These are phyloP conservation scores for Haematococcus lacustris DNA, from an alignment of 139 green algal genomes.

Conservation along the genomic window DNA sequence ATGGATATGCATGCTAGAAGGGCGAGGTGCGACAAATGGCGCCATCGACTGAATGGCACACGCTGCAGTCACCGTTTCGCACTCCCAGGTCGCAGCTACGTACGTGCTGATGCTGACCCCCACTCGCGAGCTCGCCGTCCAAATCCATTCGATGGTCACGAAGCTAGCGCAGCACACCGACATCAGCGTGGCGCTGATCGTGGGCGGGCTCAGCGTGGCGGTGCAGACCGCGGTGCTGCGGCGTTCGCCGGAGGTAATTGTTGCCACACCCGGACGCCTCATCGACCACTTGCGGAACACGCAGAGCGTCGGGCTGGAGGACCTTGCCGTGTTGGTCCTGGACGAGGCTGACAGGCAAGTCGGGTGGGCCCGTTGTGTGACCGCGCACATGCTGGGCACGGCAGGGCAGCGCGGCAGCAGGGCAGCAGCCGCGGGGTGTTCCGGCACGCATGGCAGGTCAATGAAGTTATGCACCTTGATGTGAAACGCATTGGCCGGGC, in stretches of 20 bases:
- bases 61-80: too few species aligned
- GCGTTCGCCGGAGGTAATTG: constrained; percentile 77
- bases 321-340: constrained; percentile 84
- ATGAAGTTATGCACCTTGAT: too few species aligned
- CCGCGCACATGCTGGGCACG: too few species aligned
- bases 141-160: constrained; percentile 90
- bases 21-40: too few species aligned
- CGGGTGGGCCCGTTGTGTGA: too few species aligned
- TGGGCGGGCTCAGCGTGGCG: constrained; percentile 84
- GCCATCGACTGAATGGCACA: too few species aligned
- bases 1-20: too few species aligned
- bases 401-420: too few species aligned
- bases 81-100: constrained; percentile 53
- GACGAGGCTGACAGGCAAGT: constrained; percentile 86
- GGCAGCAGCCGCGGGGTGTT: too few species aligned
- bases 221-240: constrained; percentile 77
- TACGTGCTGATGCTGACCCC: constrained; percentile 82
- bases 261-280: constrained; percentile 84
- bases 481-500: too few species aligned
- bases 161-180: constrained; percentile 93
- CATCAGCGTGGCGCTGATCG: constrained; percentile 78
- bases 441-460: too few species aligned
- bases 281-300: constrained; percentile 96
- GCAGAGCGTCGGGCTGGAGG: constrained; percentile 77
- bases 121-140: constrained; percentile 87